A percentile compares a stretch with the other conserved stretches of the same genome.
Conservation (phyloP, 2,329 filamentous ascomycete genomes). For the Orbilia brochopaga region DNA sequence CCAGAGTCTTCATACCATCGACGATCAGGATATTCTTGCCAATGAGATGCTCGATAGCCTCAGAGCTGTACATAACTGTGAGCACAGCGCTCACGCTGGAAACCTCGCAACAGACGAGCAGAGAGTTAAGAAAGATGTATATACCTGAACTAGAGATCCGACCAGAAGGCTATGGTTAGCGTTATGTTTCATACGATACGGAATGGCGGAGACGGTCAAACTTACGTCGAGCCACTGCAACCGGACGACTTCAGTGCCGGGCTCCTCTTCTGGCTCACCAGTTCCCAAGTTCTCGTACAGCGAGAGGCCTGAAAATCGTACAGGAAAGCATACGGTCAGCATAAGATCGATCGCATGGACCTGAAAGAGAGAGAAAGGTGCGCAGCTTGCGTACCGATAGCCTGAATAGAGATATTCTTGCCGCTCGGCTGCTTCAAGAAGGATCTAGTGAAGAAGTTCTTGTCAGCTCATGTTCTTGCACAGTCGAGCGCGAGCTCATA, state of each 20-base stretch:
- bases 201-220: neutral
- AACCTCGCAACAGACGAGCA: neutral
- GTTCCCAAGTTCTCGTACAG: constrained; percentile 83
- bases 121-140: no score
- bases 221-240: constrained; percentile 96
- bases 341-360: neutral
- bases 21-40: constrained; percentile 92
- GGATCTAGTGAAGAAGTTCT: constrained; percentile 62
- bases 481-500: no score
- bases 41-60: constrained; percentile 84
- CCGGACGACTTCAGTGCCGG: constrained; percentile 91
- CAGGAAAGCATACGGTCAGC: neutral
- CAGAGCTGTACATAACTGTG: constrained; percentile 63
- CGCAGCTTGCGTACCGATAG: constrained; percentile 69
- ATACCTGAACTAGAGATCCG: constrained; percentile 2
- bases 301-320: constrained; percentile 65
- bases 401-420: constrained; percentile 98
- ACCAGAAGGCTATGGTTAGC: neutral
- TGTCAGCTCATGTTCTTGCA: neutral
- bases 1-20: constrained; percentile 62
- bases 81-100: neutral
- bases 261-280: constrained; percentile 71
- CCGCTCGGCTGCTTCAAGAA: constrained; percentile 88
- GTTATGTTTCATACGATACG: neutral
- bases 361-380: neutral